phyloP scores from a whole-genome alignment of 1,284 basidiomycete species.

The Earliella scabrosa region DNA sequence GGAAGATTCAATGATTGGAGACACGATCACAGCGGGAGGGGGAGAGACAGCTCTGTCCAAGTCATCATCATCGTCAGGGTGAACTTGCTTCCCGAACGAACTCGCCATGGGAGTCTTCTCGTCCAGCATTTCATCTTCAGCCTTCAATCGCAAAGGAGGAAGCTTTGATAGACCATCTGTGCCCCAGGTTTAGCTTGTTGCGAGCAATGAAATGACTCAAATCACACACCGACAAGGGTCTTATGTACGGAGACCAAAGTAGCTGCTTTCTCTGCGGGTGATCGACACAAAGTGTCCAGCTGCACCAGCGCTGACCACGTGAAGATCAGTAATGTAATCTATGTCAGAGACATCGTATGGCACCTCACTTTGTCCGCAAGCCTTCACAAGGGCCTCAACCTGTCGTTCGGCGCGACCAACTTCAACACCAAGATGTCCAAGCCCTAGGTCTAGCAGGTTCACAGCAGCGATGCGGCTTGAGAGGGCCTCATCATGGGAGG shows the following conservation, averaged over 20 bases:
- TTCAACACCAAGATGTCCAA: conserved; percentile 87
- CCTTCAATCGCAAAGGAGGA: conserved; percentile 67
- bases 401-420: conserved; percentile 57
- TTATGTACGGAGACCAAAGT: conserved; percentile 85
- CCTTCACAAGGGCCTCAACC: conserved; percentile 67
- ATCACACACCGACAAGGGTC: conserved; percentile 70
- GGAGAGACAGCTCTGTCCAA: conserved; percentile 23
- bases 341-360: not conserved
- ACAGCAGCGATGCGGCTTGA: conserved; percentile 88
- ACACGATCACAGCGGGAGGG: conserved; percentile 35
- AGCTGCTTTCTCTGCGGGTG: conserved; percentile 80
- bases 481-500: conserved; percentile 86
- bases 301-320: conserved; percentile 58
- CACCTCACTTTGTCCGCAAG: conserved; percentile 77
- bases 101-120: conserved; percentile 41
- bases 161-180: conserved; percentile 71
- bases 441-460: conserved; percentile 84
- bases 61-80: conserved; percentile 24
- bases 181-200: not conserved
- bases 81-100: conserved; percentile 29
- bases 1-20: conserved; percentile 26
- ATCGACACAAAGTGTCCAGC: conserved; percentile 62
- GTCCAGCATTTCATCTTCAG: conserved; percentile 52
- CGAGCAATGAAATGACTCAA: not conserved
- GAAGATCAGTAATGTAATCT: not conserved